Base-by-base conservation (phyloP, 78 protist genomes). In the slime mould (Dictyostelium discoideum) region DNA sequence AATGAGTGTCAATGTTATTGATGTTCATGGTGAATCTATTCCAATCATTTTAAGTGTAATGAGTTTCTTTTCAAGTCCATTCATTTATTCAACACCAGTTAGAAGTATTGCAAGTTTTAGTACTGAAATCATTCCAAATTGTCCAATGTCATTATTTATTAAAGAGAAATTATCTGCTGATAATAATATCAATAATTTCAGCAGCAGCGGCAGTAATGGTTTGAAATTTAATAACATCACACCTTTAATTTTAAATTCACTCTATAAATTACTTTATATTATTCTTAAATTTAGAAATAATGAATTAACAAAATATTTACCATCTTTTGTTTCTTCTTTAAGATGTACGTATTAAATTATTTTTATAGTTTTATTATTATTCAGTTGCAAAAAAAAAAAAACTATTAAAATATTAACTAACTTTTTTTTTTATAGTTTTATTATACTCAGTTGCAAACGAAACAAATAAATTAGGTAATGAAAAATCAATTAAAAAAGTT, bases 341-440 rank as follows among this genome's bases (percentile, higher is more conserved):
- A 80, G 94, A 90, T 88, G 86, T 86, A 86, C 22, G 92, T 86
- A 32, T 22, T 18, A 24, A 42, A 42, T 18, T n/a, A n/a, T n/a
- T n/a, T n/a, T n/a, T n/a, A n/a, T n/a, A n/a, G n/a, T 16, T 85
- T 46, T 46, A 3, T 46, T n/a, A n/a, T n/a, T n/a, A n/a, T 11
- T 46, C 37, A 32, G 37, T 32, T 32, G 37, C 37, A 26, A 29
- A 24, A 14, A 26, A 24, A 26, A 5, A 50, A 81, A 6, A 24
- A 32, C 18, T 48, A 44, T 57, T 32, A 32, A 29, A 37, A 83
- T 20, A 26, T 26, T 63, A 39, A 84, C 24, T 20, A 3, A 39
- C 9, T 14, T 48, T 85, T 69, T 83, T 18, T 20, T 57, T 83
- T 44, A 32, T 73, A 73, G 84, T 44, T 72, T 72, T 80, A 72